Base-by-base conservation (phyloP, 2,329 filamentous ascomycete species). In the Fusarium ramigenum region DNA sequence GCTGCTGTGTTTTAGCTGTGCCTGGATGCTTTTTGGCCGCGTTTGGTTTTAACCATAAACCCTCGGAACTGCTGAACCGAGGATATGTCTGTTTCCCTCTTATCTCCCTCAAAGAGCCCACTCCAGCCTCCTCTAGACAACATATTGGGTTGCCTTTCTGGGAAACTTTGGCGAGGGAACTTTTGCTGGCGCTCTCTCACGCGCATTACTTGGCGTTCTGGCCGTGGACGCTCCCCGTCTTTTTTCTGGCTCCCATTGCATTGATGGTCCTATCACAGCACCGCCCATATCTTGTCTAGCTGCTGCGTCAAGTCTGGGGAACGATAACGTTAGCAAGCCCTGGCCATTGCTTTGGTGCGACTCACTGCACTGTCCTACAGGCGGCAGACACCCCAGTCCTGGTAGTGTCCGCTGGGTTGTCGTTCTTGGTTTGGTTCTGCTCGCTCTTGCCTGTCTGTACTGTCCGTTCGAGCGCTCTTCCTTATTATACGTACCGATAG, bases 141-240 rank as follows among this genome's bases (percentile, higher is more conserved):
- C 66, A 78, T 76, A 78, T 79, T 79, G 75, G 80, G 76, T 80
- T 82, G 77, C 80, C 82, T 74, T 78, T 78, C 76, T 75, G 60
- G 79, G 79, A 75, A 80, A 80, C 57, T 76, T 82, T 79, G 78
- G 78, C 81, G 78, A 82, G 71, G 81, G 81, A 81, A 83, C 82
- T 83, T 83, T 83, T 83, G 82, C 80, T 80, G 78, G 78, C 78
- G 76, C 73, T 77, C 79, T 77, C 78, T 78, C 77, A 77, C 77
- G 74, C 79, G 73, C 75, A 78, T 79, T 77, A 77, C 80, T 82
- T 81, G 81, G 77, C 78, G 70, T 77, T 73, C 77, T 72, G 66
- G 70, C 70, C 70, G 58, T 70, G 63, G 69, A 64, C 62, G 63
- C 58, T 72, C 72, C 69, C 74, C 70, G 68, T 70, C 73, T 70